Evolutionary conservation across 495 filamentous ascomycete species (phyloP), one percentile per base, ranked within the genome.

Genomic region (Bombardia bombarda): DNA sequence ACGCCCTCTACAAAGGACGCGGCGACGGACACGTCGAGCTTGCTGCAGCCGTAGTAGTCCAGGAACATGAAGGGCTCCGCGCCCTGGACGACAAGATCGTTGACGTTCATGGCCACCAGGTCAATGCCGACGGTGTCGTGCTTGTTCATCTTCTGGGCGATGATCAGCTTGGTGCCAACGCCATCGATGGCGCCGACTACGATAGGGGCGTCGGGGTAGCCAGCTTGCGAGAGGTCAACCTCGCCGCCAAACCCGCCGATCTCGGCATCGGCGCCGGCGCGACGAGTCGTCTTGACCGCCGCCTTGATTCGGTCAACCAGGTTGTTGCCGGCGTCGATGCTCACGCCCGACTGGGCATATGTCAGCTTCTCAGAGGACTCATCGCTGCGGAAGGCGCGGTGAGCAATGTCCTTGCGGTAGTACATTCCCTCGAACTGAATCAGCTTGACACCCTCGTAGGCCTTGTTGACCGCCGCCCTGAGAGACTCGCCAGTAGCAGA

Each of bases 31-130:
- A 87, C 79, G 50, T 92, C 78, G 18, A 97, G 78, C 58, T 82
- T 82, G 56, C 82, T 82, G 68, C 87, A 95, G 34, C 86, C 89
- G 72, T 89, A 95, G 74, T 87, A 94, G 70, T 97, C 92, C 38
- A 95, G 79, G 76, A 98, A 96, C 69, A 87, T 87, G 56, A 95
- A 72, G 8, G 92, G 86, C 58, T 90, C 83, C 1, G 92, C 92
- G 38, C 92, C 92, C 64, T 96, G 89, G 12, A 95, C 92, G 33
- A 97, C 81, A 0, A 97, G 74, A 64, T 97, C 92, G 64, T 98
- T 97, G 57, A 95, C 92, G 61, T 93, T 94, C 93, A 97, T 97
- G 49, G 92, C 92, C 2, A 97, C 93, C 10, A 98, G 76, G 60
- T 98, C 92, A 53, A 97, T 87, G 49, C 87, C 90, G 10, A 97